Conservation (phyloP, 192 early-diverging fungal genomes). For the Backusella circina region DNA sequence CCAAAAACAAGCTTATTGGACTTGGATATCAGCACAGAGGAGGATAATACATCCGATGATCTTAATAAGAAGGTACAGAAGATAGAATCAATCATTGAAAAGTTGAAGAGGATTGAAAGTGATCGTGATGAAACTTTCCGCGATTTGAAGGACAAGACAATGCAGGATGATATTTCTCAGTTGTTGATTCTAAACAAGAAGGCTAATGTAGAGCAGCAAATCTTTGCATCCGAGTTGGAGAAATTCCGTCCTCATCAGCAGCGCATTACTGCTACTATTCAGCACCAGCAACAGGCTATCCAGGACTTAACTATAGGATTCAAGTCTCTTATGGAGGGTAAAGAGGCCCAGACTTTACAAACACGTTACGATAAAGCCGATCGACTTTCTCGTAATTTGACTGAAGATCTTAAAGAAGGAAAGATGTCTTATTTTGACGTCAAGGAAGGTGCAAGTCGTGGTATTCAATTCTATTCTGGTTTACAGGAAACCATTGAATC, state of each 20-base stretch:
- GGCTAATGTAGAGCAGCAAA: constrained; percentile 77
- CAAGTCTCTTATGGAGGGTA: constrained; percentile 68
- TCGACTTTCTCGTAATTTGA: constrained; percentile 57
- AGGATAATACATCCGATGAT: constrained; percentile 24
- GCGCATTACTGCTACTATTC: constrained; percentile 67
- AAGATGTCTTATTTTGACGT: constrained; percentile 62
- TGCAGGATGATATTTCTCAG: constrained; percentile 88
- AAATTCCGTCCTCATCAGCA: constrained; percentile 84
- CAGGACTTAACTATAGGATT: constrained; percentile 74
- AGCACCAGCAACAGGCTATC: constrained; percentile 72
- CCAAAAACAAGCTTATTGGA: constrained; percentile 46
- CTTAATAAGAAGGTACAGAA: constrained; percentile 53
- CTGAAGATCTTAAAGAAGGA: constrained; percentile 63
- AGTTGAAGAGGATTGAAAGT: constrained; percentile 64
- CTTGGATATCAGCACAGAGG: constrained; percentile 40
- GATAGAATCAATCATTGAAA: constrained; percentile 59
- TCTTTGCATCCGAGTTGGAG: constrained; percentile 88
- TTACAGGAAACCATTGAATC: constrained; percentile 54
- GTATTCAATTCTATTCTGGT: constrained; percentile 68
- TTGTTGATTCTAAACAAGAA: constrained; percentile 72
- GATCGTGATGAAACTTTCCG: constrained; percentile 65
- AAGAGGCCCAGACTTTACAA: constrained; percentile 63
- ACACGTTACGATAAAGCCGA: constrained; percentile 67
- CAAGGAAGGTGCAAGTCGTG: constrained; percentile 53
- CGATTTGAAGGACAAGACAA: constrained; percentile 77